Evolutionary conservation across 345 rosid genomes (phyloP).

Genomic region (Corchorus olitorius): DNA sequence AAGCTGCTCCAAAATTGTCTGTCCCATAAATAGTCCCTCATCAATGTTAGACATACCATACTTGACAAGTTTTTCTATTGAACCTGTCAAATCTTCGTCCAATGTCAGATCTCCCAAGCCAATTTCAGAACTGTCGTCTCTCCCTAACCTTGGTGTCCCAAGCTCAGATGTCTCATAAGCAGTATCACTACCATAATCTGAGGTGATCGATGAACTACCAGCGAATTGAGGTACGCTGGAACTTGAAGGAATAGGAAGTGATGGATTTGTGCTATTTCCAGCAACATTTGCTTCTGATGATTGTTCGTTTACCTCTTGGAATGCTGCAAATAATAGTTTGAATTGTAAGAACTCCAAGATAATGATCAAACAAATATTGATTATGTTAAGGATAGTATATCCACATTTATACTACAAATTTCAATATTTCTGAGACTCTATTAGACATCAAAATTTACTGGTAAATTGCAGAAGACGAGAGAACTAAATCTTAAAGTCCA

Average conservation of each 20-base stretch:
- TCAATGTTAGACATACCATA: slow-evolving; percentile 93
- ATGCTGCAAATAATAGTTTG: slow-evolving; percentile 59
- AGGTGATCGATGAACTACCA: slow-evolving; percentile 71
- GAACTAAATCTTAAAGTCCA: slow-evolving; percentile 14
- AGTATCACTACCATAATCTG: slow-evolving; percentile 96
- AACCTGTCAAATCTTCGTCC: slow-evolving; percentile 80
- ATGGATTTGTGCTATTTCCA: slow-evolving; percentile 42
- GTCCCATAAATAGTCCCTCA: slow-evolving; percentile 93
- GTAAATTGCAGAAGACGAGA: slow-evolving; percentile 9
- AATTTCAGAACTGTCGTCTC: slow-evolving; percentile 68
- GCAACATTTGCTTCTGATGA: slow-evolving; percentile 52
- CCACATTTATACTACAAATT: not conserved
- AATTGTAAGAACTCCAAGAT: slow-evolving; percentile 18
- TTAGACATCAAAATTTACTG: slow-evolving; percentile 6
- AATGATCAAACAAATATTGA: not conserved
- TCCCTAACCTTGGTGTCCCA: slow-evolving; percentile 77
- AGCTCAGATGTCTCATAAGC: slow-evolving; percentile 89
- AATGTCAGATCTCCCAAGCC: slow-evolving; percentile 67
- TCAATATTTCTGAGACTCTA: not conserved
- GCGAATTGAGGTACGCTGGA: slow-evolving; percentile 55
- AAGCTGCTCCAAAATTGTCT: slow-evolving; percentile 89
- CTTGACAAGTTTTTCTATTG: slow-evolving; percentile 82
- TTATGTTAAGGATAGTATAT: not conserved
- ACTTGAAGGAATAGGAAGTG: slow-evolving; percentile 47
- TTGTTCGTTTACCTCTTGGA: slow-evolving; percentile 70